Evolutionary conservation across 225 moss, liverwort and hornwort species (phyloP).

Genomic region (Neckera pumila): DNA sequence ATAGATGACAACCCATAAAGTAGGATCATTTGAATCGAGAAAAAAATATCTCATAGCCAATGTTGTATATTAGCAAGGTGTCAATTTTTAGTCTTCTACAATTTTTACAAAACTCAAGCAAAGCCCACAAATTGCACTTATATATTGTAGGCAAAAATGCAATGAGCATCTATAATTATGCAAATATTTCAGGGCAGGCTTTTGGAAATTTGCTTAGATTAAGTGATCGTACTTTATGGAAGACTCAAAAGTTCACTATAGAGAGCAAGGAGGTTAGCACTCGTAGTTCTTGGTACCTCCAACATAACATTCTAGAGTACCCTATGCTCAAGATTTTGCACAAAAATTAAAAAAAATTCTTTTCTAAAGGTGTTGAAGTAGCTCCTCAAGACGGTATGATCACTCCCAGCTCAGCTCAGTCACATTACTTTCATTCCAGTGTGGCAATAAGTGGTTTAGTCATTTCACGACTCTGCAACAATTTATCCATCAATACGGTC

Average conservation of each 20-base stretch:
- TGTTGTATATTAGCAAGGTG: fast-evolving
- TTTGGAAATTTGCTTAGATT: no score
- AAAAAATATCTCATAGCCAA: no score
- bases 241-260: background rate
- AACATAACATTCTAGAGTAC: background rate
- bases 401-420: no score
- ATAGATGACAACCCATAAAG: no score
- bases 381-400: background rate
- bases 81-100: background rate
- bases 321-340: background rate
- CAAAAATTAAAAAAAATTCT: background rate
- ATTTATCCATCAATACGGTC: background rate
- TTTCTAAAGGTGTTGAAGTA: background rate
- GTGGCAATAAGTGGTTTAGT: background rate
- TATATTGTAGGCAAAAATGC: background rate
- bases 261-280: no score
- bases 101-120: background rate
- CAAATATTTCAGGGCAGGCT: no score
- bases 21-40: background rate
- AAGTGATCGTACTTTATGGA: no score
- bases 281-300: background rate
- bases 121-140: background rate
- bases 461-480: background rate
- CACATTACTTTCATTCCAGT: background rate
- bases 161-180: no score